Base-by-base conservation (phyloP, 768 basidiomycete species). In the Naganishia friedmannii region DNA sequence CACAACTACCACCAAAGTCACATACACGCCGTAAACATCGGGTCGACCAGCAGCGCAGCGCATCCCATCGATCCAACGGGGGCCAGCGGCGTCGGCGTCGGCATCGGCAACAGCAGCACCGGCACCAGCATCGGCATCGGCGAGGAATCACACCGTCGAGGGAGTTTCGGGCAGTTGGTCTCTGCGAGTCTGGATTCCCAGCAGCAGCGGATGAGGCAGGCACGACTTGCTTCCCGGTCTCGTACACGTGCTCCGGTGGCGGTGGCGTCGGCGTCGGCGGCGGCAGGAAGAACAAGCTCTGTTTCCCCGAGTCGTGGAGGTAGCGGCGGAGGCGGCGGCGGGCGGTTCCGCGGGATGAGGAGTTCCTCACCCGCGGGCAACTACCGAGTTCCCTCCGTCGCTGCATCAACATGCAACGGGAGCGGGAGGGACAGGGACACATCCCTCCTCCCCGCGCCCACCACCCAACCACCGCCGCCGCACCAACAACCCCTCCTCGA, bases 401-500 rank as follows among this genome's bases (percentile, higher is more conserved):
- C 60, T 0, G 42, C 60, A 1, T 45, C 60, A n/a, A 37, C 34
- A 37, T 37, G 34, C 12, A n/a, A 17, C 9, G 23, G 7, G 4
- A 32, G 17, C 60, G n/a, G 23, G 6, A 42, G 39, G 29, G 39
- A 45, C 57, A 42, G 39, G 29, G 39, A 45, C 57, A 19, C 9
- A 5, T 29, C 55, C 9, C 29, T 29, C 28, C 55, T 32, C 19
- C 32, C 31, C 19, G 10, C 55, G 3, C 19, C 57, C 3, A 12
- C 60, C 42, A 13, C 60, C 3, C 15, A 2, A 6, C 31, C 37
- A 10, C 4, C 6, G 21, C 3, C 15, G n/a, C n/a, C 4, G 48
- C n/a, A n/a, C 21, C 48, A n/a, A n/a, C 69, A 58, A 12, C 31
- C 68, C 17, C 84, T 98, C 21, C 91, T 99, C 82, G 88, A 92